Conservation (phyloP, 2,329 filamentous ascomycete genomes). For the Ophiostoma populinum region DNA sequence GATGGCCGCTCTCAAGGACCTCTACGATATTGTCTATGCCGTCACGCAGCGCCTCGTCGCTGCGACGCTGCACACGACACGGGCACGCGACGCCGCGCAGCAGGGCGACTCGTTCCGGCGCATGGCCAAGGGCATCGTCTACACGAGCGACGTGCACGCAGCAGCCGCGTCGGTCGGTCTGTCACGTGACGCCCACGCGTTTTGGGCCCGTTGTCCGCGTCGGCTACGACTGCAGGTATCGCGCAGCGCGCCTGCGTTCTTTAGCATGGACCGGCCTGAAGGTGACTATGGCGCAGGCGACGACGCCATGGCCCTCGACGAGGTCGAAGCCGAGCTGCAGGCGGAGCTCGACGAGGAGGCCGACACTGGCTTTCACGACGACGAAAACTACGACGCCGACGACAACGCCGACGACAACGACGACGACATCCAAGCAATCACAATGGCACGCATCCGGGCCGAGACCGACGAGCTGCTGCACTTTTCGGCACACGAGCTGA, state of each 20-base stretch:
- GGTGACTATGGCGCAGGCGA: conserved; percentile 5
- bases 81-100: conserved; percentile 45
- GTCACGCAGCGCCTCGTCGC: conserved; percentile 54
- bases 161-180: conserved; percentile 31
- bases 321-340: conserved; percentile 6
- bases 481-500: too few relatives aligned
- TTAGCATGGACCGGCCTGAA: background rate
- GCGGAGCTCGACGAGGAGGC: conserved; percentile 7
- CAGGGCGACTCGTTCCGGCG: conserved; percentile 13
- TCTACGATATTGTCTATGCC: conserved; percentile 51
- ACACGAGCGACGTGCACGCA: conserved; percentile 28
- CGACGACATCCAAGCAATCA: background rate
- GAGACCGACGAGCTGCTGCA: conserved; percentile 28
- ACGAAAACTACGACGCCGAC: conserved; percentile 9
- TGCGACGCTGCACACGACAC: conserved; percentile 51
- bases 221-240: conserved; percentile 31
- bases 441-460: conserved; percentile 7
- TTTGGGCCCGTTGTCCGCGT: conserved; percentile 32
- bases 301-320: conserved; percentile 6
- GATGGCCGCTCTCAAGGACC: conserved; percentile 58
- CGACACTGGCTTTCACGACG: background rate
- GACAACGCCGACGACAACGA: background rate
- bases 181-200: conserved; percentile 19
- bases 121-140: conserved; percentile 18
- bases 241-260: conserved; percentile 12